Evolutionary conservation across 495 filamentous ascomycete genomes (phyloP).

Genomic region (Aspergillus haitiensis): DNA sequence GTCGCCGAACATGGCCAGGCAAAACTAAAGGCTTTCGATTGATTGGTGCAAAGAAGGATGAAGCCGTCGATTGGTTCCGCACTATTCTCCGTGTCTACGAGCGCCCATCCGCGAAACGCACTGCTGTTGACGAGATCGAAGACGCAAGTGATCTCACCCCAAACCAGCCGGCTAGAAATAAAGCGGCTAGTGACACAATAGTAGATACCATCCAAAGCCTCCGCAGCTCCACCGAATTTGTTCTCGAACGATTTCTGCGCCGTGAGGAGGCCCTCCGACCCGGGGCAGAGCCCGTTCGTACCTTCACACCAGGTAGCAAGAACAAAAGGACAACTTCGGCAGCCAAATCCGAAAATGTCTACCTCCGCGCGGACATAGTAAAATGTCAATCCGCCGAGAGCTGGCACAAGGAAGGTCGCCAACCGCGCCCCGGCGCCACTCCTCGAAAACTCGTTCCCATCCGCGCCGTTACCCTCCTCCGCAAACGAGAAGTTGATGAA

Average conservation of each 20-base stretch:
- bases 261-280: conserved; percentile 87
- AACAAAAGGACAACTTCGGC: conserved; percentile 26
- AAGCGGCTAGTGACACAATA: conserved; percentile 59
- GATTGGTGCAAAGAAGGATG: conserved; percentile 71
- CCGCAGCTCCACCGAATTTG: conserved; percentile 80
- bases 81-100: conserved; percentile 70
- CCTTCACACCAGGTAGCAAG: conserved; percentile 64
- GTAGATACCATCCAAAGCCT: conserved; percentile 78
- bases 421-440: conserved; percentile 63
- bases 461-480: conserved; percentile 82
- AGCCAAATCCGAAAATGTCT: conserved; percentile 74
- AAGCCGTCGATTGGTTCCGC: conserved; percentile 81
- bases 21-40: conserved; percentile 87
- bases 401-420: conserved; percentile 96
- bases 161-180: conserved; percentile 63
- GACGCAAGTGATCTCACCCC: conserved; percentile 72
- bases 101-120: conserved; percentile 57
- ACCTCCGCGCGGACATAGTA: conserved; percentile 73
- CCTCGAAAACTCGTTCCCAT: conserved; percentile 87
- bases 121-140: conserved; percentile 74
- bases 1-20: conserved; percentile 78
- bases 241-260: conserved; percentile 83
- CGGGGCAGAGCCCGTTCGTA: conserved; percentile 66
- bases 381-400: conserved; percentile 88
- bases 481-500: conserved; percentile 89